These are phyloP conservation scores for Pichia ethanolica DNA, from an alignment of 805 yeast species.

Conservation along the genomic window DNA sequence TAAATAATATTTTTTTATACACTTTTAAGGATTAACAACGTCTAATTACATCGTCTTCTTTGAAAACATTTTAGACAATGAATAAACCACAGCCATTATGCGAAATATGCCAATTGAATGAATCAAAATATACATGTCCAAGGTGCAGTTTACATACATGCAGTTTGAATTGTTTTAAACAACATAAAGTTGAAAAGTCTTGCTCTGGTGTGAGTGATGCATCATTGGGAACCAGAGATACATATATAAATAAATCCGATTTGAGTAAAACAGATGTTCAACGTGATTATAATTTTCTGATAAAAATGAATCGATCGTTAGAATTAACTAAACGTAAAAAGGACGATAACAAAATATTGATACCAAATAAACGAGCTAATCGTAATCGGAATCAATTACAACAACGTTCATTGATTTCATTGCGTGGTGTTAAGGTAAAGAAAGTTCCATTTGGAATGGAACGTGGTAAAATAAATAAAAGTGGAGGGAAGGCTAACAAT, in stretches of 20 bases:
- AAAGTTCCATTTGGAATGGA: conserved; percentile 70
- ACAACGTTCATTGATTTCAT: conserved; percentile 7
- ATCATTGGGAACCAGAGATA: conserved; percentile 32
- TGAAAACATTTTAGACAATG: neutral
- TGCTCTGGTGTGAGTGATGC: conserved; percentile 63
- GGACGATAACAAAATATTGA: neutral
- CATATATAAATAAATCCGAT: conserved; percentile 43
- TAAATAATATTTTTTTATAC: too few species aligned
- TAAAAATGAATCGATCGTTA: conserved; percentile 35
- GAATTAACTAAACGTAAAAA: conserved; percentile 4
- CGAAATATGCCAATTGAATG: conserved; percentile 36
- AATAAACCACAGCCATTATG: conserved; percentile 23
- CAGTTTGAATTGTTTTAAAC: conserved; percentile 58
- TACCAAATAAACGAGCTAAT: conserved; percentile 33
- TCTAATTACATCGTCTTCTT: neutral
- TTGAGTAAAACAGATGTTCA: conserved; percentile 50
- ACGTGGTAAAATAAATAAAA: conserved; percentile 44
- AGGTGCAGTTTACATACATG: conserved; percentile 65
- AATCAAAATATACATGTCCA: conserved; percentile 71
- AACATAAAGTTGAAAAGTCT: conserved; percentile 53
- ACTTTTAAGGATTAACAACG: too few species aligned
- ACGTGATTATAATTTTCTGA: conserved; percentile 75
- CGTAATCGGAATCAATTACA: conserved; percentile 22
- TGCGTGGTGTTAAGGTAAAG: conserved; percentile 59
- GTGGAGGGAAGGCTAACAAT: conserved; percentile 51